A percentile compares a stretch with the other conserved stretches of the same genome.
Evolutionary conservation across 176 grass and related monocot species (phyloP).

Genomic region (Eragrostis curvula): DNA sequence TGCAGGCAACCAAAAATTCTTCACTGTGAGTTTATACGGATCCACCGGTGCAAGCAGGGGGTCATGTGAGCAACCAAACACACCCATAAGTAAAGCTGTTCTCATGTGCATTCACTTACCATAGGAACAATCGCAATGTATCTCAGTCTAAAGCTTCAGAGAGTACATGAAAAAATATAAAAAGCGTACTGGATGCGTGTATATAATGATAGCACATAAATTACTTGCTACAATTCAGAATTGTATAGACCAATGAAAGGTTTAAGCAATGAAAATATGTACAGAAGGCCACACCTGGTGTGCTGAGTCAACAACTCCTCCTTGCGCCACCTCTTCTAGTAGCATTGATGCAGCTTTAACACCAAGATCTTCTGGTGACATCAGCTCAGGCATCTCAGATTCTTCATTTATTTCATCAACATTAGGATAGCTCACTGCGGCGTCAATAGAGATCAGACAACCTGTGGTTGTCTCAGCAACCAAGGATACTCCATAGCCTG

Average conservation of each 20-base stretch:
- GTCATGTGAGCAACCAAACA: too few relatives aligned
- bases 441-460: slow-evolving; percentile 79
- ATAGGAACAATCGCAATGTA: not conserved
- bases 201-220: slow-evolving; percentile 1
- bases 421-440: slow-evolving; percentile 62
- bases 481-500: slow-evolving; percentile 87
- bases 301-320: slow-evolving; percentile 89
- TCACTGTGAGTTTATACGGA: too few relatives aligned
- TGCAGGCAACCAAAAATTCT: too few relatives aligned
- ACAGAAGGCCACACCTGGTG: slow-evolving; percentile 67
- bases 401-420: slow-evolving; percentile 71
- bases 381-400: slow-evolving; percentile 66
- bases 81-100: not conserved
- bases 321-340: slow-evolving; percentile 78
- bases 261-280: not conserved
- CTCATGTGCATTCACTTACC: not conserved
- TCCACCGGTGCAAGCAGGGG: too few relatives aligned
- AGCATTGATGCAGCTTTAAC: slow-evolving; percentile 81
- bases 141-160: not conserved
- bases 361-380: slow-evolving; percentile 86
- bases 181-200: not conserved
- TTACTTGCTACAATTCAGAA: slow-evolving; percentile 24
- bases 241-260: not conserved
- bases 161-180: not conserved
- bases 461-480: slow-evolving; percentile 92